Percentiles rank a stretch among this genome's conserved stretches.
These are phyloP conservation scores for Lactifluus volemus DNA, from an alignment of 768 basidiomycete genomes.

Conservation along the genomic window DNA sequence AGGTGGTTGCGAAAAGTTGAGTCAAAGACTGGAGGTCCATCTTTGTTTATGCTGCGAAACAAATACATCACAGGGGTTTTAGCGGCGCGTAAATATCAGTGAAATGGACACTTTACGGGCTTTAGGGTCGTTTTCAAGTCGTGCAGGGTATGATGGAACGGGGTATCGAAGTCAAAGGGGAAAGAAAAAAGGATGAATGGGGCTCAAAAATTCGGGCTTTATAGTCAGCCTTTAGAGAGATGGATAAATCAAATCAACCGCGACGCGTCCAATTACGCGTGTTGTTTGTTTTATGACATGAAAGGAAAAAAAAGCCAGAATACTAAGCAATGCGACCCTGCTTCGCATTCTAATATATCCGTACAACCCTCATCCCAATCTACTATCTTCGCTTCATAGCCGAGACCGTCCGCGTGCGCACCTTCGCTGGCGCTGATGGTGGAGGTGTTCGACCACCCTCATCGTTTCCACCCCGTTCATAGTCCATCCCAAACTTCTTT, in stretches of 20 bases:
- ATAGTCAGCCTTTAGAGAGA: conserved; percentile 1
- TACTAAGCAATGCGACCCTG: not conserved
- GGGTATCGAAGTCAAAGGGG: conserved; percentile 2
- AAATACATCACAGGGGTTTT: not conserved
- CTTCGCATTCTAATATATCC: conserved; percentile 1
- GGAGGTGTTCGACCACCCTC: conserved; percentile 5
- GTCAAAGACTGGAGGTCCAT: conserved; percentile 76
- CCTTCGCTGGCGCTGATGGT: not conserved
- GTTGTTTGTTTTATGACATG: not conserved
- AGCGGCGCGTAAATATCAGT: not conserved
- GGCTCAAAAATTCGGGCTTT: conserved; percentile 1
- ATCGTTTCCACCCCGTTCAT: conserved; percentile 13
- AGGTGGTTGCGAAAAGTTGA: conserved; percentile 71
- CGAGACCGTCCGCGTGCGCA: conserved; percentile 17
- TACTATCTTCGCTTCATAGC: conserved; percentile 16
- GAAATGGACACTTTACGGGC: not conserved
- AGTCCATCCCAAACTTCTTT: conserved; percentile 46
- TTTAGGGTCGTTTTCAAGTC: not conserved
- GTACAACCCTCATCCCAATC: not conserved
- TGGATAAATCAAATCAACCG: conserved; percentile 7
- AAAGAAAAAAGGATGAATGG: not conserved
- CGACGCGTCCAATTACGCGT: conserved; percentile 17
- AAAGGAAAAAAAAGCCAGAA: not conserved
- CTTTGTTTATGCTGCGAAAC: conserved; percentile 7
- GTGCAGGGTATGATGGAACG: conserved; percentile 8